Base-by-base conservation (phyloP, 2,329 filamentous ascomycete genomes). In the Cyphellophora europaea region DNA sequence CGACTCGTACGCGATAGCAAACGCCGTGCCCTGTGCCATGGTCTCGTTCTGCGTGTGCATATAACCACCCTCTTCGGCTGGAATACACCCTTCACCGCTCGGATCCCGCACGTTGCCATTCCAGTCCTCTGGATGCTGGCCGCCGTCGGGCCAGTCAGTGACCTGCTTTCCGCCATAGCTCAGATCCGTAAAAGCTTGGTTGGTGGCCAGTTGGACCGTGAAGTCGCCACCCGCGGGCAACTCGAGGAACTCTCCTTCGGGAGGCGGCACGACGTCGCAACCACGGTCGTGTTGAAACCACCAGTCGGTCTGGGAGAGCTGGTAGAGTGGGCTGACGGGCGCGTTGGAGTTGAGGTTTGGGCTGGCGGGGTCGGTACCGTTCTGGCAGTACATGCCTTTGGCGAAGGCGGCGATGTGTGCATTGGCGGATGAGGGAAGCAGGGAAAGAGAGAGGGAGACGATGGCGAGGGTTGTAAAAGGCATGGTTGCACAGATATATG, bases 281-380 rank as follows among this genome's bases (percentile, higher is more conserved):
- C 63, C 62, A 6, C 66, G 62, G 38, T 66, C 59, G 37, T 59
- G 56, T 41, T 71, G 67, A 55, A 68, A 67, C 66, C 66, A 71
- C 65, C 66, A 69, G n/a, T 67, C 43, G 14, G 52, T 50, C 36
- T 62, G 57, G 11, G 54, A 42, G n/a, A 69, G 59, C 17, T 66
- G 43, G 45, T 59, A 69, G 15, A 71, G 56, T 3, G 67, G 67
- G 32, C 57, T 53, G n/a, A 69, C 64, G 13, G 54, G 61, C 1
- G 56, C 50, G 42, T 66, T 66, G 52, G 54, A 67, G 50, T 71
- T 69, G 27, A 41, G 44, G 33, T 63, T 48, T 27, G 66, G 59
- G 12, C 37, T 48, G 11, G 33, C 38, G 18, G 46, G 37, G 19
- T 53, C 46, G 8, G 44, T 40, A 16, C 57, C 57, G 19, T 50